These are phyloP conservation scores for Globisporangium alternatum DNA, from an alignment of 352 stramenopile genomes.

Conservation along the genomic window DNA sequence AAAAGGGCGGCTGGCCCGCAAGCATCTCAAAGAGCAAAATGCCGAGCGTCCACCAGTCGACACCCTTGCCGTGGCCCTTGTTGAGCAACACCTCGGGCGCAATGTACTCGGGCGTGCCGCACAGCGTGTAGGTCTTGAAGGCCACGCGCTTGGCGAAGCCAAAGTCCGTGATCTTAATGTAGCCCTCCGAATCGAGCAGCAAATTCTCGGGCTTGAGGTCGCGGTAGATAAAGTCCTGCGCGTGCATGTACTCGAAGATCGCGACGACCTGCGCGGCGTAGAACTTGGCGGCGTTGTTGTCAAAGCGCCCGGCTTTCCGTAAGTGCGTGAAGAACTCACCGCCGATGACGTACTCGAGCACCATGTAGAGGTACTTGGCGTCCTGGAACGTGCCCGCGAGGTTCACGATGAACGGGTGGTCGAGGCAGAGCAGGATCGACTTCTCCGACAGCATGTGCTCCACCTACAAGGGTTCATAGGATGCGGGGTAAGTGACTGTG, in stretches of 20 bases:
- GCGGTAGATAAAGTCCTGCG: slow-evolving; percentile 96
- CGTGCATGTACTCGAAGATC: slow-evolving; percentile 97
- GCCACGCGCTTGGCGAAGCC: slow-evolving; percentile 92
- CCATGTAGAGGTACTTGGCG: slow-evolving; percentile 95
- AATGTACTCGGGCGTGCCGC: slow-evolving; percentile 93
- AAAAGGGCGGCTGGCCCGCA: slow-evolving; percentile 94
- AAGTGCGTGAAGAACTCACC: slow-evolving; percentile 98
- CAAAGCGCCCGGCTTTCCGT: slow-evolving; percentile 91
- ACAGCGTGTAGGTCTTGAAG: slow-evolving; percentile 95
- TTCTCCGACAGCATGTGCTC: slow-evolving; percentile 98
- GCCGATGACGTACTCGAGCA: slow-evolving; percentile 96
- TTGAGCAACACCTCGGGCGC: slow-evolving; percentile 90
- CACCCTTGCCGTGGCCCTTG: slow-evolving; percentile 88
- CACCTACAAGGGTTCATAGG: slow-evolving; percentile 44
- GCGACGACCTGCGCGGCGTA: slow-evolving; percentile 93
- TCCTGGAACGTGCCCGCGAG: slow-evolving; percentile 94
- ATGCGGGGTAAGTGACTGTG: background rate
- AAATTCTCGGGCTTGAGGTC: slow-evolving; percentile 96
- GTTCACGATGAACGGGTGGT: slow-evolving; percentile 97
- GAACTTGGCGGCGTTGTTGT: slow-evolving; percentile 91
- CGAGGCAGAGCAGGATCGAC: slow-evolving; percentile 90
- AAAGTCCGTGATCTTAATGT: slow-evolving; percentile 96
- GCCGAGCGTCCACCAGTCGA: slow-evolving; percentile 96
- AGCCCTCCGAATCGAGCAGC: slow-evolving; percentile 92
- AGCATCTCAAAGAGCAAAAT: slow-evolving; percentile 99